Evolutionary conservation across 768 basidiomycete genomes (phyloP).

Genomic region (Hydnomerulius pinastri): DNA sequence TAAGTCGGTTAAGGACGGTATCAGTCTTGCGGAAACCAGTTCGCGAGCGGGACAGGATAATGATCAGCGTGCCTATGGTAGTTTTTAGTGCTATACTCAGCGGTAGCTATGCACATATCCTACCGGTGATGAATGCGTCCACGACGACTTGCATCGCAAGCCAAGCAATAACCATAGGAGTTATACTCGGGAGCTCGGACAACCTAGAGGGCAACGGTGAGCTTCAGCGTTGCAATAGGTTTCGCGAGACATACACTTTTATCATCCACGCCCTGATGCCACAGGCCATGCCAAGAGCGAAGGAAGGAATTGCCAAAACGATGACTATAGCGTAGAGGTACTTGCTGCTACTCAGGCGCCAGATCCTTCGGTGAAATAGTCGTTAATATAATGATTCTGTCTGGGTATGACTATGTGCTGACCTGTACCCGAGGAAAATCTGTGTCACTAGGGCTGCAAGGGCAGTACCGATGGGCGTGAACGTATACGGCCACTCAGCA

Average conservation of each 20-base stretch:
- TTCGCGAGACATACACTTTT: conserved; percentile 33
- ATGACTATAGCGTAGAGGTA: conserved; percentile 37
- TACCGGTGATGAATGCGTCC: conserved; percentile 49
- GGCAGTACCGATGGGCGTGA: conserved; percentile 49
- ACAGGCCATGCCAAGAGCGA: conserved; percentile 44
- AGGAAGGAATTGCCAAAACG: conserved; percentile 39
- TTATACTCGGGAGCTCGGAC: conserved; percentile 43
- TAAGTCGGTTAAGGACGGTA: conserved; percentile 52
- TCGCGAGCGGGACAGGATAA: conserved; percentile 41
- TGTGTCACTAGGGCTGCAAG: conserved; percentile 54
- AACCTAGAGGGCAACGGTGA: conserved; percentile 28
- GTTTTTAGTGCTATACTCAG: background rate
- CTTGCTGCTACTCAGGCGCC: conserved; percentile 10
- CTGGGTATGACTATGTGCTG: conserved; percentile 5
- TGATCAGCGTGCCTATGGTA: conserved; percentile 20
- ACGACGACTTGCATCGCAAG: conserved; percentile 45
- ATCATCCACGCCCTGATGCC: conserved; percentile 47
- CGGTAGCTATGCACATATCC: background rate
- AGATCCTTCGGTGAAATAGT: conserved; percentile 12
- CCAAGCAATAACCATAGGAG: conserved; percentile 48
- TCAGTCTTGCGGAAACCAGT: conserved; percentile 57
- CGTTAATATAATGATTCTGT: background rate
- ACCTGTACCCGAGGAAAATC: conserved; percentile 48
- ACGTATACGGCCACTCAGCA: conserved; percentile 51
- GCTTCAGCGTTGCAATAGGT: background rate